Base-by-base conservation (phyloP, 73 alveolate species). In the Paramecium tetraurelia region DNA sequence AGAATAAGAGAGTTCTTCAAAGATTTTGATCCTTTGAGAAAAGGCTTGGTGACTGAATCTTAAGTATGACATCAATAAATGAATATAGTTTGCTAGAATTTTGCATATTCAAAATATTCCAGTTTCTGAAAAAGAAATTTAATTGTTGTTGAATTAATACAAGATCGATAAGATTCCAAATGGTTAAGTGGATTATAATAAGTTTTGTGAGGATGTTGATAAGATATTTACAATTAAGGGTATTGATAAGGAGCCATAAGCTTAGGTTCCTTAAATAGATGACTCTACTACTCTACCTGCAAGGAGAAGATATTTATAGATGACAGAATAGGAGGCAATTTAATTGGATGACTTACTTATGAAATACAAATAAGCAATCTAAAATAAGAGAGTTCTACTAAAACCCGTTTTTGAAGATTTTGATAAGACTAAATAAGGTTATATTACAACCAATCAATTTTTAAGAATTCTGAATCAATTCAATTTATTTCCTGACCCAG, bases 1-100 rank as follows among this genome's bases (percentile, higher is more conserved):
- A 94, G 99, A 86, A 96, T 97, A 27, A 94, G 94, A 83, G 99
- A 97, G 87, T 97, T 97, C 93, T 96, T 95, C 93, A 95, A 96
- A 92, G 99, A 97, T 92, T 97, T 85, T 59, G 99, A 97, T 90
- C 95, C 95, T 44, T 86, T 97, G 14, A 95, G 99, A 92, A 97
- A 97, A 86, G 98, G 99, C 12, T 89, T 95, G 38, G 98, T 97
- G 4, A 94, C 98, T 5, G 89, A 89, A 68, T 40, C 86, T 1
- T 71, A 92, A 83, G 94, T 83, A 86, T 63, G 16, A 36, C 0
- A 63, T 63, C n/a, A 12, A 31, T 22, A 22, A 14, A 33, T 20
- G 1, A 53, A 18, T 53, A 20, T 96, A 96, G 94, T 97, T 97
- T 93, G 88, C 93, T 89, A 87, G 97, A 58, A 95, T 96, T 31